Conservation (phyloP, 2,329 filamentous ascomycete genomes). For the Byssoonygena ceratinophila region DNA sequence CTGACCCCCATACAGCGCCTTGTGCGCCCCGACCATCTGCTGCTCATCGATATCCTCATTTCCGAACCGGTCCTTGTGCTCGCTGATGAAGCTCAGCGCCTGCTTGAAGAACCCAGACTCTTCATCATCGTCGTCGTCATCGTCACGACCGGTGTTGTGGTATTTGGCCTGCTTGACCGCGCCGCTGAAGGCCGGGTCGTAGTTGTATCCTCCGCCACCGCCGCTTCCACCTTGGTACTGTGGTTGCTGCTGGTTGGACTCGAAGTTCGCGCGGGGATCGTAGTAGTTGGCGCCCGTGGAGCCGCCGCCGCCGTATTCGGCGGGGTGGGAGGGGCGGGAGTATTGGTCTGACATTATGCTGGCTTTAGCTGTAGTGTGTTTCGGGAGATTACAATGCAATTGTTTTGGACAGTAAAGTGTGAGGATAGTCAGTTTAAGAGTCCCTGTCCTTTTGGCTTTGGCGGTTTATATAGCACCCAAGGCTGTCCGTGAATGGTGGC, state of each 20-base stretch:
- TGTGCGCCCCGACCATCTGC: slow-evolving; percentile 62
- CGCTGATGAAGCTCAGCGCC: slow-evolving; percentile 46
- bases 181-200: slow-evolving; percentile 38
- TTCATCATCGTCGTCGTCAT: slow-evolving; percentile 34
- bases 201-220: slow-evolving; percentile 5
- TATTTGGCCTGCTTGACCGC: slow-evolving; percentile 47
- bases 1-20: slow-evolving; percentile 57
- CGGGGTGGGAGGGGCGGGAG: slow-evolving; percentile 3
- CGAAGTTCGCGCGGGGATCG: slow-evolving; percentile 20
- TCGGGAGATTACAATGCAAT: no score
- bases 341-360: slow-evolving; percentile 1
- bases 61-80: slow-evolving; percentile 41
- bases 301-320: slow-evolving; percentile 20
- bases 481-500: background rate
- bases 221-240: slow-evolving; percentile 16
- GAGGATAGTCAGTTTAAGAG: no score
- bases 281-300: slow-evolving; percentile 23
- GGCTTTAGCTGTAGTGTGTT: no score
- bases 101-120: slow-evolving; percentile 42
- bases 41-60: slow-evolving; percentile 51
- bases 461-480: background rate
- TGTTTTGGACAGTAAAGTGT: no score
- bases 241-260: slow-evolving; percentile 14
- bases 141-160: slow-evolving; percentile 16
- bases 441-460: no score